Conservation (phyloP, 345 rosid species). For the Turritis glabra region DNA sequence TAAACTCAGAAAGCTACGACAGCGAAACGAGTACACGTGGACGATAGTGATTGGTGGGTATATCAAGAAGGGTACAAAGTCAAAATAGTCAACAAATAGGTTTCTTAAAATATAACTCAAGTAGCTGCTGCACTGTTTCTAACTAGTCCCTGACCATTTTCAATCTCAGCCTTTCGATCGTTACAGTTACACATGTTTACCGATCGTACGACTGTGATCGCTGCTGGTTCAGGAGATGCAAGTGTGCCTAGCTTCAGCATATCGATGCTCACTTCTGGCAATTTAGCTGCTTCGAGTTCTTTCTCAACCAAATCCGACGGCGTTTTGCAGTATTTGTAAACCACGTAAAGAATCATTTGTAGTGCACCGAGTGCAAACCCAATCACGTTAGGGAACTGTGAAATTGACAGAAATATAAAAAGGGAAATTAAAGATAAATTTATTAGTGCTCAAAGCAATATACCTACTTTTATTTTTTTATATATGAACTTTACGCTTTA, state of each 20-base stretch:
- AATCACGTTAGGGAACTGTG: slow-evolving; percentile 56
- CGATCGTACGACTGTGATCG: slow-evolving; percentile 11
- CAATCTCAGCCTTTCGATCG: slow-evolving; percentile 32
- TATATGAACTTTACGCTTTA: slow-evolving; percentile 31
- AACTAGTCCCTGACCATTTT: slow-evolving; percentile 9
- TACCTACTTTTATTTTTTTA: slow-evolving; percentile 6
- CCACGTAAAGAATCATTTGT: slow-evolving; percentile 55
- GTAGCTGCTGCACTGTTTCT: slow-evolving; percentile 21
- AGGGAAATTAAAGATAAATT: background rate
- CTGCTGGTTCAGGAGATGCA: slow-evolving; percentile 32
- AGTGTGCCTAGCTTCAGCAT: slow-evolving; percentile 34
- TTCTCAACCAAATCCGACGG: slow-evolving; percentile 36
- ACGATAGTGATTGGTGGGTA: background rate
- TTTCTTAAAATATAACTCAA: background rate
- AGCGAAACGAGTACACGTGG: slow-evolving; percentile 15
- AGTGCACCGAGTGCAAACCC: slow-evolving; percentile 52
- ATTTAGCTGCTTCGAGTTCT: slow-evolving; percentile 37
- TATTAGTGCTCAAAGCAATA: slow-evolving; percentile 31
- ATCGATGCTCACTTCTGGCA: slow-evolving; percentile 37
- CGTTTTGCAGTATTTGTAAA: slow-evolving; percentile 46
- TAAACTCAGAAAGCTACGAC: slow-evolving; percentile 1
- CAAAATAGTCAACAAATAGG: slow-evolving; percentile 30
- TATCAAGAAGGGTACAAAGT: slow-evolving; percentile 23
- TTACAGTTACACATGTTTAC: slow-evolving; percentile 24
- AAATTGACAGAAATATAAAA: background rate